Evolutionary conservation across 306 rosid genomes (phyloP).

Genomic region (Pyrus pyrifolia): DNA sequence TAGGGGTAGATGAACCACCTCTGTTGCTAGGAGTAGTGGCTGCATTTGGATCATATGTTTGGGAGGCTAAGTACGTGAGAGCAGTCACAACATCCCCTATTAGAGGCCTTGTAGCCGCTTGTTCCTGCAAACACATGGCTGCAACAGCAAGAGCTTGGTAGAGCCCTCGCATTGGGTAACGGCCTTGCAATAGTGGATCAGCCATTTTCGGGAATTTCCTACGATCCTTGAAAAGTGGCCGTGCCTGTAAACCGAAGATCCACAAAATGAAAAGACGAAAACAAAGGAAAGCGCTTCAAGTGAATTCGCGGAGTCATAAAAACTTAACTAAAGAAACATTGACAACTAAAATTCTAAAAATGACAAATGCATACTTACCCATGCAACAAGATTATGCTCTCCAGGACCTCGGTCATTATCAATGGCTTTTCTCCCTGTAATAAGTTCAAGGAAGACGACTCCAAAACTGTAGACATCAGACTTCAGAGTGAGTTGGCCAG

Average conservation of each 20-base stretch:
- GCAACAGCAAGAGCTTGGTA: constrained; percentile 79
- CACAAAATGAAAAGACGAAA: background rate
- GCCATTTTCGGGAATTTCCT: constrained; percentile 62
- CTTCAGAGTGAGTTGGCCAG: constrained; percentile 72
- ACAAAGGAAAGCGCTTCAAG: constrained; percentile 5
- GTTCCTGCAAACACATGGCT: constrained; percentile 83
- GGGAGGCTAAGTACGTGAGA: constrained; percentile 76
- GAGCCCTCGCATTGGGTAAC: constrained; percentile 61
- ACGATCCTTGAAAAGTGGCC: constrained; percentile 61
- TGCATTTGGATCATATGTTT: constrained; percentile 71
- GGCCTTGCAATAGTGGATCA: constrained; percentile 71
- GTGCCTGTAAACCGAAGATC: constrained; percentile 43
- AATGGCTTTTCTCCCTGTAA: constrained; percentile 75
- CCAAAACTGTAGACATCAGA: constrained; percentile 84
- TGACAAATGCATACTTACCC: constrained; percentile 47
- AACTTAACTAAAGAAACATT: background rate
- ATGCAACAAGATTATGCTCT: constrained; percentile 68
- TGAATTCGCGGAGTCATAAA: background rate
- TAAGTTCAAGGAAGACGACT: constrained; percentile 74
- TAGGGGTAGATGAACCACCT: constrained; percentile 74
- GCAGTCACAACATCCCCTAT: constrained; percentile 78
- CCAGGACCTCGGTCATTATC: constrained; percentile 49
- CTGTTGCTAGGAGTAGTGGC: constrained; percentile 45
- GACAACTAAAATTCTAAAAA: background rate
- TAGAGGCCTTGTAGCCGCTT: constrained; percentile 66